Base-by-base conservation (phyloP, 139 green algal genomes). In the Chlamydomonas sp. region DNA sequence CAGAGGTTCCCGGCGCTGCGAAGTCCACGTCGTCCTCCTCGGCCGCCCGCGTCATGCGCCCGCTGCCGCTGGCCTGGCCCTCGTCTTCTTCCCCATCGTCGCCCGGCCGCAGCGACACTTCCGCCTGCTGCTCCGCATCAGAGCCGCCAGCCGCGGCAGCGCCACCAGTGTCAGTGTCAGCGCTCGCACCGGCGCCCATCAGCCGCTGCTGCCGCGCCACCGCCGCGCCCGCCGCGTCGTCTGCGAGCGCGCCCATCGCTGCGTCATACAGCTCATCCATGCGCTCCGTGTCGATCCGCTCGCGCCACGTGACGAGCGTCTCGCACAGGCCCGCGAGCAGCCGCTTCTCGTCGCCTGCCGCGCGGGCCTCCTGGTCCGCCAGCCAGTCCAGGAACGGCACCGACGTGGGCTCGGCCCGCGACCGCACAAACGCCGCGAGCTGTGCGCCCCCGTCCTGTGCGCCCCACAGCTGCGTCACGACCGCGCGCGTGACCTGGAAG, bases 371-470 rank as follows among this genome's bases (percentile, higher is more conserved):
- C 37, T 76, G 49, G 5, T 80, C 69, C 2, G 74, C 74, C 2
- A 80, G 5, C 74, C 74, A 80, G 26, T 57, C 50, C 6, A 80
- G 16, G 47, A 80, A 80, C 5, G 54, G 38, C 5, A 76, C 38
- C 2, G 69, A 76, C 34, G 69, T 61, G 3, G 63, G 31, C 2
- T 80, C 74, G 5, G 74, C 57, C 22, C 73, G 57, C 5, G 63
- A n/a, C 0, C 35, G 34, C 0, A 80, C 38, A 24, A 80, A 79
- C 16, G 31, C 33, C 13, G 57, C 36, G 10, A 79, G 37, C 28
- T 62, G 48, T 39, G 1, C 28, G 48, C 65, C 39, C 70, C 70
- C n/a, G n/a, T n/a, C n/a, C 4, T 47, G 48, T 2, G 57, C 3
- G 1, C 48, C 26, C 35, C 67, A 35, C 20, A 79, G 50, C 0